Conservation (phyloP, 2,329 filamentous ascomycete genomes). For the Ascochyta fabae region DNA sequence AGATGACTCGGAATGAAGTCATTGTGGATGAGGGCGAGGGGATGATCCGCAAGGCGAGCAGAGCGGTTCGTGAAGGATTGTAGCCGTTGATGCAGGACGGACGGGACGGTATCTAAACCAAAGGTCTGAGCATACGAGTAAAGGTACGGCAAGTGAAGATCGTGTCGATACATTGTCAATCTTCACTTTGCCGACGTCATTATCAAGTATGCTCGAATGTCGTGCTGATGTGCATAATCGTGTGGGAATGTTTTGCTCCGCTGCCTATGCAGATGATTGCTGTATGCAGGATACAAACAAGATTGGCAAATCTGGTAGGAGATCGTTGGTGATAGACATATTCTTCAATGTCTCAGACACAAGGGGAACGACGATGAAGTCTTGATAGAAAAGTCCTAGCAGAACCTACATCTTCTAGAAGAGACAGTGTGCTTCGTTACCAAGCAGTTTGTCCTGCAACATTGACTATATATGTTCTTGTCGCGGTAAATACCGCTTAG, state of each 20-base stretch:
- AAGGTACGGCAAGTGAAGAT: not conserved
- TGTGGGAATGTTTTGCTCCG: too few relatives aligned
- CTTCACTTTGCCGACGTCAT: too few relatives aligned
- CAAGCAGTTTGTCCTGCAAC: not conserved
- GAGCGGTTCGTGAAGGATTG: not conserved
- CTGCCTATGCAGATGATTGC: too few relatives aligned
- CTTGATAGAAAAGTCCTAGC: not conserved
- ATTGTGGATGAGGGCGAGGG: not conserved
- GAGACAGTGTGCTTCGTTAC: not conserved
- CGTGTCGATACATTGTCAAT: not conserved
- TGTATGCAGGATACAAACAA: too few relatives aligned
- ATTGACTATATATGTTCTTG: too few relatives aligned
- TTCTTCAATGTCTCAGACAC: too few relatives aligned
- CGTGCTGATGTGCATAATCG: too few relatives aligned
- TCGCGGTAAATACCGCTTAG: too few relatives aligned
- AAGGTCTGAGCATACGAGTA: not conserved
- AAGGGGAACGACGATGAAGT: too few relatives aligned
- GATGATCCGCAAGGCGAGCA: constrained; percentile 3
- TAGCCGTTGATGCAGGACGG: not conserved
- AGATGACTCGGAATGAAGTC: constrained; percentile 2
- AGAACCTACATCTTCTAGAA: not conserved
- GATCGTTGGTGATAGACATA: too few relatives aligned
- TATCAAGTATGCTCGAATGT: too few relatives aligned
- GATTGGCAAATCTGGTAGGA: too few relatives aligned
- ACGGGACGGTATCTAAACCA: not conserved